A percentile compares a stretch with the other conserved stretches of the same genome.
phyloP scores from a whole-genome alignment of 2,329 filamentous ascomycete species.

The Pseudogymnoascus pannorum region DNA sequence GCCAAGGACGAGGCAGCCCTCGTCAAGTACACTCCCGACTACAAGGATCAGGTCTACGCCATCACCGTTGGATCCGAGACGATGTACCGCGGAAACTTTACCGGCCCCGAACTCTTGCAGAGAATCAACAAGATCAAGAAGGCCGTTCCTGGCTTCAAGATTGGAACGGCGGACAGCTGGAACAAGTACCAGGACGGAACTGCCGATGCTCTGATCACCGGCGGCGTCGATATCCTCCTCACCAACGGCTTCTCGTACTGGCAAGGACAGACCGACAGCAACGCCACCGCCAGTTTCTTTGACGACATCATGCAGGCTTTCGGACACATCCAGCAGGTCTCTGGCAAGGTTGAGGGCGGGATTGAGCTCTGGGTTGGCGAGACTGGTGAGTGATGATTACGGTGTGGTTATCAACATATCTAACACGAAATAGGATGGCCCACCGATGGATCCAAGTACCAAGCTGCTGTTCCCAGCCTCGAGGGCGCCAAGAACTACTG shows the following conservation, averaged over 20 bases:
- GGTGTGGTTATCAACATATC: not conserved
- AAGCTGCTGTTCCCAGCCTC: conserved; percentile 50
- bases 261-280: conserved; percentile 53
- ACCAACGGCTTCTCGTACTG: conserved; percentile 68
- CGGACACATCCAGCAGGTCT: conserved; percentile 52
- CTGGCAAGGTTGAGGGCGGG: conserved; percentile 42
- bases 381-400: conserved; percentile 37
- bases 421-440: conserved; percentile 43
- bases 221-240: conserved; percentile 49
- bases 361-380: conserved; percentile 64
- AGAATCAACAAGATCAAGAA: conserved; percentile 57
- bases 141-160: conserved; percentile 45
- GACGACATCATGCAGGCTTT: conserved; percentile 60
- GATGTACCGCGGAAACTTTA: conserved; percentile 62
- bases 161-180: conserved; percentile 67
- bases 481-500: conserved; percentile 54
- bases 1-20: conserved; percentile 53
- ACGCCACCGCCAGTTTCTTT: conserved; percentile 54
- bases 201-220: conserved; percentile 53
- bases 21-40: conserved; percentile 39
- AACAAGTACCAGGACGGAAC: conserved; percentile 65
- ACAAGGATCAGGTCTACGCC: conserved; percentile 54
- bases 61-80: conserved; percentile 66
- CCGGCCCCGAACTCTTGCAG: conserved; percentile 48
- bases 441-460: conserved; percentile 56